phyloP scores from a whole-genome alignment of 306 rosid species.

The Cicer arietinum region DNA sequence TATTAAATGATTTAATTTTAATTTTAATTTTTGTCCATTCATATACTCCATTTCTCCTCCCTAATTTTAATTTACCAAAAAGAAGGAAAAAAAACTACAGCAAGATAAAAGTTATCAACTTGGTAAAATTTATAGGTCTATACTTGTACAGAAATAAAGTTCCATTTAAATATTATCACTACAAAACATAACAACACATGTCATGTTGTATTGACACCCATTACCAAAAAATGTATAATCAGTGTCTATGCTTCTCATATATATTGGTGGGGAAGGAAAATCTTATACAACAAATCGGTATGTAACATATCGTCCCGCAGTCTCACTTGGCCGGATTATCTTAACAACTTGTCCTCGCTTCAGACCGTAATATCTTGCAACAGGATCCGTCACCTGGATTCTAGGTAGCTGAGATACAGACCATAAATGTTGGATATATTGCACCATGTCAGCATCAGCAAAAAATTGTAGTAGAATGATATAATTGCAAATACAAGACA shows the following conservation, averaged over 20 bases:
- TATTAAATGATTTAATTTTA: no score
- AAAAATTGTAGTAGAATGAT: not conserved
- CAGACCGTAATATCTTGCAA: conserved; percentile 82
- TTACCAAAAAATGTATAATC: not conserved
- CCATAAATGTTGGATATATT: not conserved
- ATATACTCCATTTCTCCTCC: no score
- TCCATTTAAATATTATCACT: not conserved
- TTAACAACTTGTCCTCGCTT: conserved; percentile 89
- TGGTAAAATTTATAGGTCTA: not conserved
- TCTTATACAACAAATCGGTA: conserved; percentile 72
- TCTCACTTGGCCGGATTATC: conserved; percentile 82
- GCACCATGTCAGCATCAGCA: not conserved
- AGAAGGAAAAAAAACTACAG: no score
- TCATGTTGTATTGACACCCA: no score
- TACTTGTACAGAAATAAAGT: not conserved
- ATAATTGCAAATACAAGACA: not conserved
- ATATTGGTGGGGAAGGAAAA: not conserved
- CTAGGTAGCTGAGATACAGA: conserved; percentile 68
- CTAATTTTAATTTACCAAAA: no score
- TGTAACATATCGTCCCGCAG: conserved; percentile 85
- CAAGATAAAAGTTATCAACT: no score
- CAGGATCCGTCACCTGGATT: conserved; percentile 77
- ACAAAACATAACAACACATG: not conserved
- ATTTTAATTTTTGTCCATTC: no score
- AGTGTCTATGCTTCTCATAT: conserved; percentile 5